A percentile compares a stretch with the other conserved stretches of the same genome.
Evolutionary conservation across 1,284 basidiomycete species (phyloP).

Genomic region (Somion occarium): DNA sequence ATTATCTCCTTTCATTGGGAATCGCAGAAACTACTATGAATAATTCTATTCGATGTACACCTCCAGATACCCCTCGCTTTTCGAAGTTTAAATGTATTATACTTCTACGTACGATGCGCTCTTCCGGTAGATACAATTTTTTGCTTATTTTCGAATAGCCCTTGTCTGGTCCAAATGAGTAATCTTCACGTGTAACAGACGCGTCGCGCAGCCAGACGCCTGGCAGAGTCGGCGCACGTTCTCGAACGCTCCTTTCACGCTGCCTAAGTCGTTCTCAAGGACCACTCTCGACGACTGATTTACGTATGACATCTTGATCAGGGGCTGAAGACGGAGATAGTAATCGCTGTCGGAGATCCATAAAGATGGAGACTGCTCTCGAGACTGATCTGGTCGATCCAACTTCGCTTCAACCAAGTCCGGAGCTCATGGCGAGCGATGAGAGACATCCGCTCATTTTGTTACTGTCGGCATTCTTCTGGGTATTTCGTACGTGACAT

Average conservation of each 20-base stretch:
- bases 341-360: neutral
- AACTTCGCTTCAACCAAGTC: neutral
- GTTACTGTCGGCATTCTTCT: conserved; percentile 79
- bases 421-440: conserved; percentile 8
- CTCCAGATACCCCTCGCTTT: neutral
- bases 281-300: neutral
- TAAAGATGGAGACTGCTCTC: neutral
- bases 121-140: no score
- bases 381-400: neutral
- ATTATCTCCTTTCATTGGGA: neutral
- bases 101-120: neutral
- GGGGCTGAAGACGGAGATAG: neutral
- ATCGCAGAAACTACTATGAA: neutral
- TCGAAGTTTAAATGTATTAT: neutral
- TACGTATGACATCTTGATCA: conserved; percentile 1
- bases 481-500: conserved; percentile 63
- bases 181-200: conserved; percentile 1
- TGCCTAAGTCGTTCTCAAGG: neutral
- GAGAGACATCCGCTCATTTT: conserved; percentile 63
- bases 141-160: no score
- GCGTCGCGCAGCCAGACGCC: neutral
- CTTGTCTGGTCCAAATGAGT: no score
- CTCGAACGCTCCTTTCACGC: neutral
- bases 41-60: neutral
- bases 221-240: neutral